A percentile compares a stretch with the other conserved stretches of the same genome.
phyloP scores from a whole-genome alignment of 345 rosid genomes.

The Trapa incisa region DNA sequence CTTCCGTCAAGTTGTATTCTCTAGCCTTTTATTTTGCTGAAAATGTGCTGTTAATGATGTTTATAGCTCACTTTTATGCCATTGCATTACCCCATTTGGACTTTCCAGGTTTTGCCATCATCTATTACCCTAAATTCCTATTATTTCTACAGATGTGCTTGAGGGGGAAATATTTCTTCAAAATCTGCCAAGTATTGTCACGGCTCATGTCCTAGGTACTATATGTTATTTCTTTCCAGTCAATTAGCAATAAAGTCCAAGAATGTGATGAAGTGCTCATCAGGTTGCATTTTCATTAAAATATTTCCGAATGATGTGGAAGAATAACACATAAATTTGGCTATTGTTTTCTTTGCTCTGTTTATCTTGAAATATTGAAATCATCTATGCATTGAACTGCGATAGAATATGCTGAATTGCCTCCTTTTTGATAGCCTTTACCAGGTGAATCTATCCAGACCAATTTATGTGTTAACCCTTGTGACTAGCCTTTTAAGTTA shows the following conservation, averaged over 20 bases:
- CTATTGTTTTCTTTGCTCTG: too few species aligned
- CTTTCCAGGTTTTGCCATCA: background rate
- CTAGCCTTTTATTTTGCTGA: background rate
- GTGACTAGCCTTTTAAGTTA: background rate
- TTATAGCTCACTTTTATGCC: background rate
- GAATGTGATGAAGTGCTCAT: background rate
- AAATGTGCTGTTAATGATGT: background rate
- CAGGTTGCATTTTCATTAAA: background rate
- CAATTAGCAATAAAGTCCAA: background rate
- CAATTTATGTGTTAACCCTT: background rate
- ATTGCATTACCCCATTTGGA: background rate
- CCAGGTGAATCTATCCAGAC: background rate
- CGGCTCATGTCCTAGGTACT: slow-evolving; percentile 85
- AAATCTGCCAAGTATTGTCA: slow-evolving; percentile 80
- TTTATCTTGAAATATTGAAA: background rate
- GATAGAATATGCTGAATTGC: background rate
- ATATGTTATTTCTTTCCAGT: background rate
- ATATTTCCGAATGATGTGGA: background rate
- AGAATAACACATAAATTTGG: background rate
- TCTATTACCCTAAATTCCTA: slow-evolving; percentile 3
- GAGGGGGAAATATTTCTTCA: slow-evolving; percentile 96
- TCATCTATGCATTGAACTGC: background rate
- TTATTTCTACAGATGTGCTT: slow-evolving; percentile 54
- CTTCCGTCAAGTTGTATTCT: background rate
- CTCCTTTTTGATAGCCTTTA: background rate